A percentile compares a stretch with the other conserved stretches of the same genome.
These are phyloP conservation scores for Colletotrichum sp. DNA, from an alignment of 2,329 filamentous ascomycete genomes.

Conservation along the genomic window DNA sequence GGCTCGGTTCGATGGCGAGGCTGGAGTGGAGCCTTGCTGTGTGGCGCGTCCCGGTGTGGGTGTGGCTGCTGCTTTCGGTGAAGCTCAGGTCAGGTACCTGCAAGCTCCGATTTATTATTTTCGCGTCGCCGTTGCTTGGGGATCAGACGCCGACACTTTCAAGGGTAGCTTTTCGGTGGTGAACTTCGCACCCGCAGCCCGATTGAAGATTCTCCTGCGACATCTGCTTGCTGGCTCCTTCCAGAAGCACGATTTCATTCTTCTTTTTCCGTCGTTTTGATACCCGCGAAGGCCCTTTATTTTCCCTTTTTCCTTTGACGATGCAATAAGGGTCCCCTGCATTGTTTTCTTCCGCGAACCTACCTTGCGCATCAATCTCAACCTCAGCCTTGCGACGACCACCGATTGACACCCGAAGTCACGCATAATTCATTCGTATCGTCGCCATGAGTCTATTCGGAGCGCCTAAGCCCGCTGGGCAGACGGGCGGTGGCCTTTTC, in stretches of 20 bases:
- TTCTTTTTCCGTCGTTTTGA: not conserved
- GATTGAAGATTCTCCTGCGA: not conserved
- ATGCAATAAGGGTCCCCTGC: constrained; percentile 3
- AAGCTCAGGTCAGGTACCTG: constrained; percentile 7
- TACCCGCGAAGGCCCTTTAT: not conserved
- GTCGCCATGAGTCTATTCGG: constrained; percentile 42
- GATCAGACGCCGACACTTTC: not conserved
- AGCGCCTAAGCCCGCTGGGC: constrained; percentile 38
- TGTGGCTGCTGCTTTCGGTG: constrained; percentile 18
- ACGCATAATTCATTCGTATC: constrained; percentile 23
- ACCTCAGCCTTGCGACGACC: not conserved
- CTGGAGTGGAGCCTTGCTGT: constrained; percentile 20
- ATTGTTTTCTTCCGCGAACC: constrained; percentile 5
- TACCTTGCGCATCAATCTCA: not conserved
- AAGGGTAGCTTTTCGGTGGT: not conserved
- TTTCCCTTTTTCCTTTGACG: not conserved
- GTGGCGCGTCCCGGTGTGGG: constrained; percentile 8
- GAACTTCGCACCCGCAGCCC: not conserved
- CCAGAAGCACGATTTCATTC: not conserved
- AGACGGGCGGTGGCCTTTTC: constrained; percentile 20
- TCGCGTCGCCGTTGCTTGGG: constrained; percentile 16
- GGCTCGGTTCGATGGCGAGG: constrained; percentile 35
- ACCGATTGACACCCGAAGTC: not conserved
- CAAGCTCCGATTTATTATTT: constrained; percentile 24
- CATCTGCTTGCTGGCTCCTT: not conserved